Evolutionary conservation across 805 yeast genomes (phyloP).

Genomic region (Jamesozyma rosinii): DNA sequence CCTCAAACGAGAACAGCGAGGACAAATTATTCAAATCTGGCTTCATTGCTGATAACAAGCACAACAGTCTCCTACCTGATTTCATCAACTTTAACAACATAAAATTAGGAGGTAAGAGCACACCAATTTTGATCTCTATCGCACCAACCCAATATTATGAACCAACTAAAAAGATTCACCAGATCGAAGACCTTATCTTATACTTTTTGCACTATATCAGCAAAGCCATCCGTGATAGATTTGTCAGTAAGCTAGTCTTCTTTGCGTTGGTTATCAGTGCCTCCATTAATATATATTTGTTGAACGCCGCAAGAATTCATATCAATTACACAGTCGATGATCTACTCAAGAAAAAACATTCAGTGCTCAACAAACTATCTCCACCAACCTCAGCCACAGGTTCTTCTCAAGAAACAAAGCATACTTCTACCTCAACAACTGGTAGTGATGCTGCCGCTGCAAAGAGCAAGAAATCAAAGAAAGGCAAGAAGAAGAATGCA

Average conservation of each 20-base stretch:
- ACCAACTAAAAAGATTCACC: constrained; percentile 47
- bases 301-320: constrained; percentile 75
- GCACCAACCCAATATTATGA: constrained; percentile 49
- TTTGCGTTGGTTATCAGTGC: constrained; percentile 67
- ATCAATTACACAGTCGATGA: constrained; percentile 33
- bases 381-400: constrained; percentile 1
- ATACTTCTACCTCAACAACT: background rate
- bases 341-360: constrained; percentile 2
- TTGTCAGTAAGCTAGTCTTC: constrained; percentile 69
- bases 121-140: constrained; percentile 48
- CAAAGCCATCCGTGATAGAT: constrained; percentile 65
- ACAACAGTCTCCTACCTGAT: constrained; percentile 28
- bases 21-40: background rate
- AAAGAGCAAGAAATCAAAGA: background rate
- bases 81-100: constrained; percentile 10
- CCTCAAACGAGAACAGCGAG: background rate
- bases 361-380: constrained; percentile 4
- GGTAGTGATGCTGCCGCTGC: background rate
- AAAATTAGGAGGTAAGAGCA: constrained; percentile 9
- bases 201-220: constrained; percentile 46
- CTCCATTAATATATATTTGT: constrained; percentile 71
- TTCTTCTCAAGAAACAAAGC: background rate
- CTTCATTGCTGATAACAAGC: background rate
- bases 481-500: background rate
- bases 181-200: constrained; percentile 44